Conservation (phyloP, 176 grass and related monocot genomes). For the Carex scoparia region DNA sequence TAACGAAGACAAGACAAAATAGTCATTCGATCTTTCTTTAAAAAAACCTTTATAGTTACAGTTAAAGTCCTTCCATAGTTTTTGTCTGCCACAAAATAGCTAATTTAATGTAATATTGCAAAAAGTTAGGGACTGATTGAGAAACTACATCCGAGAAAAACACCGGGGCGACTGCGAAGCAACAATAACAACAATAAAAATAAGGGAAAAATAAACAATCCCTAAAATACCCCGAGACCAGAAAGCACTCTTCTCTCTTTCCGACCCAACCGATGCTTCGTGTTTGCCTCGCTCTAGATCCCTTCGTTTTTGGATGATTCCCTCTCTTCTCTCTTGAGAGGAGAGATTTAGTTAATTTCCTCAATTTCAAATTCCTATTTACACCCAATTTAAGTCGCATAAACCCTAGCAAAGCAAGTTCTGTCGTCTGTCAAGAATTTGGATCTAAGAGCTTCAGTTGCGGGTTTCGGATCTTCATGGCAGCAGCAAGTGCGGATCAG, state of each 20-base stretch:
- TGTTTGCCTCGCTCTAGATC: slow-evolving; percentile 7
- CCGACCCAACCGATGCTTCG: not conserved
- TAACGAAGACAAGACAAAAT: no score
- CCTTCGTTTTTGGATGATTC: slow-evolving; percentile 4
- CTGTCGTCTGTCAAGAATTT: not conserved
- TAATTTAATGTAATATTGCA: no score
- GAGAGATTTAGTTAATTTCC: not conserved
- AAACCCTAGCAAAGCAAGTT: not conserved
- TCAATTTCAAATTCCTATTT: slow-evolving; percentile 29
- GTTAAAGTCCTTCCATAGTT: no score
- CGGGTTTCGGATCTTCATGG: slow-evolving; percentile 15
- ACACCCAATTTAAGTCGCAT: slow-evolving; percentile 24
- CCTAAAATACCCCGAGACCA: slow-evolving; percentile 6
- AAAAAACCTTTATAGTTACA: no score
- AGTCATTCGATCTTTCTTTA: no score
- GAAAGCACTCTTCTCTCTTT: not conserved
- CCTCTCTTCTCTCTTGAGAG: not conserved
- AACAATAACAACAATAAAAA: not conserved
- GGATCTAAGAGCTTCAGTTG: slow-evolving; percentile 28
- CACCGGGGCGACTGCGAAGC: not conserved
- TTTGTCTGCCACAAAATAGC: no score
- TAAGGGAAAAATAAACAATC: not conserved
- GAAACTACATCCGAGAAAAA: not conserved
- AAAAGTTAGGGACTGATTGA: no score
- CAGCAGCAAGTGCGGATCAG: slow-evolving; percentile 39